phyloP scores from a whole-genome alignment of 2,329 filamentous ascomycete genomes.

The Metarhizium robertsii region DNA sequence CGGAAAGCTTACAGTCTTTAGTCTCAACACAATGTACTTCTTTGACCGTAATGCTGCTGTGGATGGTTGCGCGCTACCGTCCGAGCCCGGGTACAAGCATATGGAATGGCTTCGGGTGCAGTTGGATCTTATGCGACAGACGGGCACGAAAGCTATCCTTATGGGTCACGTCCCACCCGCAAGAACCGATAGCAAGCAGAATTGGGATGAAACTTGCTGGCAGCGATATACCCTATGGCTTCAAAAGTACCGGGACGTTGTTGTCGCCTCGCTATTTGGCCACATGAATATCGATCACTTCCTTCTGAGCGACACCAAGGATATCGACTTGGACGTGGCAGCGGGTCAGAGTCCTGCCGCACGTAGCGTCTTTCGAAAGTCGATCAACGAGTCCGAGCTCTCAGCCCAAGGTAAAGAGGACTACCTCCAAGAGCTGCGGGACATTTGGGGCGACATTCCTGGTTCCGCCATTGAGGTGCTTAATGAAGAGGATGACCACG shows the following conservation, averaged over 20 bases:
- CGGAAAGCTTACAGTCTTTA: conserved; percentile 76
- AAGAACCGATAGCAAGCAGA: conserved; percentile 70
- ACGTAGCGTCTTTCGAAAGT: background rate
- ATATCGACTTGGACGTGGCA: conserved; percentile 53
- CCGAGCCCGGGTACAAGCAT: conserved; percentile 85
- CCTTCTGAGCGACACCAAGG: conserved; percentile 74
- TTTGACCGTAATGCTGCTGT: conserved; percentile 90
- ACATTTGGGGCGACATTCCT: conserved; percentile 70
- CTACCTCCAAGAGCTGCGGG: conserved; percentile 70
- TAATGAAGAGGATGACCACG: conserved; percentile 9
- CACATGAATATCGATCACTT: conserved; percentile 99
- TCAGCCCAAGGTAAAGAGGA: conserved; percentile 50
- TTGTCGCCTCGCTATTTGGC: conserved; percentile 71
- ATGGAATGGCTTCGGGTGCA: conserved; percentile 94
- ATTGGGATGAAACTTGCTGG: conserved; percentile 97
- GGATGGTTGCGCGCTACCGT: conserved; percentile 71
- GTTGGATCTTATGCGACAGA: conserved; percentile 69
- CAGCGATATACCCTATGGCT: conserved; percentile 93
- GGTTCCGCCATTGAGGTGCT: conserved; percentile 28
- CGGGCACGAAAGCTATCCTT: conserved; percentile 88
- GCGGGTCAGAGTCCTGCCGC: conserved; percentile 10
- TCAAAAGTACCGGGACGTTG: conserved; percentile 81
- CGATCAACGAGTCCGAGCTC: conserved; percentile 41
- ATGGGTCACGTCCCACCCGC: conserved; percentile 93
- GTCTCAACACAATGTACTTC: conserved; percentile 93